These are phyloP conservation scores for Graphilbum sp. DNA, from an alignment of 2,329 filamentous ascomycete species.

Conservation along the genomic window DNA sequence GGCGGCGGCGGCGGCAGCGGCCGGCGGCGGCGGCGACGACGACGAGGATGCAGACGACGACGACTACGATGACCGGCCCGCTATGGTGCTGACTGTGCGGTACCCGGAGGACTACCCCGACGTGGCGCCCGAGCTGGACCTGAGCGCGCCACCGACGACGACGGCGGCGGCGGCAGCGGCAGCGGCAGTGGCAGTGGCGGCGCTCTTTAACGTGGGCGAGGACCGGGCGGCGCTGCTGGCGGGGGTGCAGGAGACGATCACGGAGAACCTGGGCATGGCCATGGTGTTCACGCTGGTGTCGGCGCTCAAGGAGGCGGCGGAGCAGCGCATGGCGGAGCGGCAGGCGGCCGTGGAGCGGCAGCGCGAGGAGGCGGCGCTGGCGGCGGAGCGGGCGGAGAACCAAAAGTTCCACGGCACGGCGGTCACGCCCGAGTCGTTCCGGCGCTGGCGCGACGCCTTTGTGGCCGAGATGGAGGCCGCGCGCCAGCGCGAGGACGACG, in stretches of 20 bases:
- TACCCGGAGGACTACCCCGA: conserved; percentile 91
- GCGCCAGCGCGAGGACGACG: conserved; percentile 51
- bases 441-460: conserved; percentile 69
- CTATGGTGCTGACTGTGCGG: conserved; percentile 65
- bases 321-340: conserved; percentile 63
- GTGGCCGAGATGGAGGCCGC: conserved; percentile 64
- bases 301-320: conserved; percentile 77
- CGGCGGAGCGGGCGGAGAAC: conserved; percentile 79
- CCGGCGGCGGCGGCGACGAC: no score
- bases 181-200: conserved; percentile 45
- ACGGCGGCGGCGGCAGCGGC: conserved; percentile 21
- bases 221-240: conserved; percentile 64
- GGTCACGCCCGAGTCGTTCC: conserved; percentile 75
- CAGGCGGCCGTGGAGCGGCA: conserved; percentile 44
- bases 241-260: conserved; percentile 55
- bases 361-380: conserved; percentile 36
- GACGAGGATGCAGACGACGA: conserved; percentile 25
- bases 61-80: conserved; percentile 46
- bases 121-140: conserved; percentile 64
- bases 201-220: conserved; percentile 60
- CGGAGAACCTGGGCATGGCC: conserved; percentile 90
- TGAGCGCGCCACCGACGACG: conserved; percentile 50
- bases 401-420: conserved; percentile 85
- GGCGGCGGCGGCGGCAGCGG: no score
- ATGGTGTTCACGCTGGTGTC: conserved; percentile 92